Conservation (phyloP, 2,329 filamentous ascomycete genomes). For the Drechslera avenae region DNA sequence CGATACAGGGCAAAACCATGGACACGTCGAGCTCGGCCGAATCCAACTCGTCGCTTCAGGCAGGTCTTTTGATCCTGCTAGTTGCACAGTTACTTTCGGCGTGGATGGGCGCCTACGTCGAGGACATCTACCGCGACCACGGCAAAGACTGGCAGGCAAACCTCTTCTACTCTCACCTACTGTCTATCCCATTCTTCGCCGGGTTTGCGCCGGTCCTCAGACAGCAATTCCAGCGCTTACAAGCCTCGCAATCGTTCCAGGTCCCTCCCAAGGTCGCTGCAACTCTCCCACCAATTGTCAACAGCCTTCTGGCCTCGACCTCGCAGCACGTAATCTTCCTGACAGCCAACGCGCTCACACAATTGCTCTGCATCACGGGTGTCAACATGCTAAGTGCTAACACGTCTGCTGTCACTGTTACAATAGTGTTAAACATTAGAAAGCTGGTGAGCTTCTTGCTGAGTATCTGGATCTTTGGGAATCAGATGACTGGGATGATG, state of each 20-base stretch:
- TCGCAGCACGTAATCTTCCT: constrained; percentile 76
- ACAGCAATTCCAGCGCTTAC: constrained; percentile 67
- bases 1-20: constrained; percentile 51
- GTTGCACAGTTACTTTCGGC: constrained; percentile 88
- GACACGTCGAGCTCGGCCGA: constrained; percentile 48
- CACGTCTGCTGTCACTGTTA: constrained; percentile 90
- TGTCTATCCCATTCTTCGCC: constrained; percentile 77
- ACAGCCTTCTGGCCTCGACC: constrained; percentile 40
- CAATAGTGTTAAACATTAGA: constrained; percentile 92
- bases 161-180: constrained; percentile 85
- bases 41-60: constrained; percentile 59
- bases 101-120: constrained; percentile 93
- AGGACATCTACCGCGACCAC: constrained; percentile 84
- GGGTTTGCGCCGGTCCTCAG: constrained; percentile 71
- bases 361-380: constrained; percentile 92
- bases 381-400: constrained; percentile 92
- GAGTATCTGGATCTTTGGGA: constrained; percentile 94
- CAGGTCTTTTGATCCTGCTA: constrained; percentile 81
- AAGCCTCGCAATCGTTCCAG: constrained; percentile 65
- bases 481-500: constrained; percentile 76
- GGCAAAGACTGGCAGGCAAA: constrained; percentile 95
- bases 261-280: constrained; percentile 39
- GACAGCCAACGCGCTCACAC: constrained; percentile 79
- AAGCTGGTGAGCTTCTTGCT: constrained; percentile 90
- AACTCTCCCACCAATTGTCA: constrained; percentile 35